These are phyloP conservation scores for Dactylellina sp. DNA, from an alignment of 2,329 filamentous ascomycete genomes.

Conservation along the genomic window DNA sequence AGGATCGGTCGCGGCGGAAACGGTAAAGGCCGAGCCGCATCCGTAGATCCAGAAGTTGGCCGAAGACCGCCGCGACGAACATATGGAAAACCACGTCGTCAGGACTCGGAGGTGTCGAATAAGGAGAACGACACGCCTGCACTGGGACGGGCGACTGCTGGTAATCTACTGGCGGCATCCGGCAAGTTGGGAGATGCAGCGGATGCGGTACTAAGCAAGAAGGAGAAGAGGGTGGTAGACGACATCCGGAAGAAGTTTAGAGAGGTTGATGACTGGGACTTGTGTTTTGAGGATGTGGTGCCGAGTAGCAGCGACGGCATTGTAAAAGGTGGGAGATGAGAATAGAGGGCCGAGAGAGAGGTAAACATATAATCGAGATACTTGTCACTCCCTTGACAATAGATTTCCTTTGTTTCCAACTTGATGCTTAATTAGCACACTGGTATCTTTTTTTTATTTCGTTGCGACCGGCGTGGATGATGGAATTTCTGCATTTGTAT, in stretches of 20 bases:
- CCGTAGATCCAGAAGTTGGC: conserved; percentile 25
- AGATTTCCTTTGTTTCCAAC: conserved; percentile 28
- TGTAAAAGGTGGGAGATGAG: conserved; percentile 34
- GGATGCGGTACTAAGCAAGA: conserved; percentile 51
- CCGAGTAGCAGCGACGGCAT: conserved; percentile 48
- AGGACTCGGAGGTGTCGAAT: conserved; percentile 53
- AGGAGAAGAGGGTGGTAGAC: conserved; percentile 59
- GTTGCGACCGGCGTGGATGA: conserved; percentile 12
- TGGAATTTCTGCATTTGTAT: not conserved
- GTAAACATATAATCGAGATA: not conserved
- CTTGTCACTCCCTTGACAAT: conserved; percentile 23
- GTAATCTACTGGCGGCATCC: conserved; percentile 10
- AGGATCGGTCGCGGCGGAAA: conserved; percentile 21
- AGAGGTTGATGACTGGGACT: conserved; percentile 52
- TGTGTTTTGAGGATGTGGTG: conserved; percentile 60
- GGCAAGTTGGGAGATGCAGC: conserved; percentile 33
- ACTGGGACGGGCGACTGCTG: conserved; percentile 14
- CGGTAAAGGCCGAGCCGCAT: conserved; percentile 37
- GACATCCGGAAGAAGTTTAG: conserved; percentile 45
- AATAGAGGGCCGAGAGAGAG: not conserved
- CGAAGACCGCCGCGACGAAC: conserved; percentile 26
- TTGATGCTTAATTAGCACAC: conserved; percentile 17
- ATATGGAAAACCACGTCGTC: conserved; percentile 47
- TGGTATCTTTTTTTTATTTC: conserved; percentile 7
- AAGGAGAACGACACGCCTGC: conserved; percentile 55